Conservation (phyloP, 768 basidiomycete genomes). For the Termitomyces eurrhizus region DNA sequence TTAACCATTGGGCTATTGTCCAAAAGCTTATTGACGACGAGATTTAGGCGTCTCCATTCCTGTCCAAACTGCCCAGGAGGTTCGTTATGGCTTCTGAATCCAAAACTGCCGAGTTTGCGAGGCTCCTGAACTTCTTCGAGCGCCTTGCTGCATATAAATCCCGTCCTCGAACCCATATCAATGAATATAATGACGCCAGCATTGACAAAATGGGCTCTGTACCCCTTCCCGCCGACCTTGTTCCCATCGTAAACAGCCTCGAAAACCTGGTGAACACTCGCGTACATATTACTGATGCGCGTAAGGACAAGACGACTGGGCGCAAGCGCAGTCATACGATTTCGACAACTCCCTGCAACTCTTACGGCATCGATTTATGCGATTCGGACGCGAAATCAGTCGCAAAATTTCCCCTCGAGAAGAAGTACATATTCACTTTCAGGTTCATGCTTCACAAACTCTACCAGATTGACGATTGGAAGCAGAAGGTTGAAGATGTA, state of each 20-base stretch:
- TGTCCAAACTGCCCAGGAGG: background rate
- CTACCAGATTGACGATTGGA: slow-evolving; percentile 60
- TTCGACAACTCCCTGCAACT: slow-evolving; percentile 12
- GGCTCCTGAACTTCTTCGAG: slow-evolving; percentile 52
- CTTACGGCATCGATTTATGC: slow-evolving; percentile 15
- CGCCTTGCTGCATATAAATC: slow-evolving; percentile 44
- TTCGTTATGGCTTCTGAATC: slow-evolving; percentile 24
- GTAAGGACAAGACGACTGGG: slow-evolving; percentile 1
- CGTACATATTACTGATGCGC: background rate
- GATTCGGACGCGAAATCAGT: slow-evolving; percentile 25
- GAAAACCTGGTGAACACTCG: slow-evolving; percentile 20
- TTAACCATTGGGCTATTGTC: background rate
- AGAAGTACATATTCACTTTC: slow-evolving; percentile 57
- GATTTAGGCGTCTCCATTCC: background rate
- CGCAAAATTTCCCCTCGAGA: slow-evolving; percentile 41
- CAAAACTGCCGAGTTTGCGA: slow-evolving; percentile 49
- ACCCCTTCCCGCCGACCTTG: slow-evolving; percentile 34
- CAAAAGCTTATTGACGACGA: background rate
- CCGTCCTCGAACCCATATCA: slow-evolving; percentile 25
- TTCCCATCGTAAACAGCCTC: slow-evolving; percentile 31
- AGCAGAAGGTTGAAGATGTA: slow-evolving; percentile 47
- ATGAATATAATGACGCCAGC: slow-evolving; percentile 23
- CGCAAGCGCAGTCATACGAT: slow-evolving; percentile 25
- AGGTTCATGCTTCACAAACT: slow-evolving; percentile 65
- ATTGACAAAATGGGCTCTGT: slow-evolving; percentile 17